A percentile compares a stretch with the other conserved stretches of the same genome.
phyloP scores from a whole-genome alignment of 164 flowering plant genomes.

The Chloranthus sessilifolius region DNA sequence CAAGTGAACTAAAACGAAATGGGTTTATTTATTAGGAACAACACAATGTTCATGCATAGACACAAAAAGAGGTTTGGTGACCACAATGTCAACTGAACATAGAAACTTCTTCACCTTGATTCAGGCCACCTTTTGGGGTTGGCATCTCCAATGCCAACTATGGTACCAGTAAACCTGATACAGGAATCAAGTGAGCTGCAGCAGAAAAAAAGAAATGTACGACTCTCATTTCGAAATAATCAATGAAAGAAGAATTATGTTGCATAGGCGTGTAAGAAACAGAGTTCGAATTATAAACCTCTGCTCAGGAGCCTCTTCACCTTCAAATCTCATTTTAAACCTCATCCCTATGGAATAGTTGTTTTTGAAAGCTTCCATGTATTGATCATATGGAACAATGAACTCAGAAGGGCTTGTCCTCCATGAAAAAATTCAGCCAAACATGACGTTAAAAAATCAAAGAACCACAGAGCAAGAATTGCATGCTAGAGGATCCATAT shows the following conservation, averaged over 20 bases:
- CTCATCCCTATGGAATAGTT: slow-evolving; percentile 86
- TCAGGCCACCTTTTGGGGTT: slow-evolving; percentile 67
- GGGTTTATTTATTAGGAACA: no score
- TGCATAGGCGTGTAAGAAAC: no score
- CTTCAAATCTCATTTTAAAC: slow-evolving; percentile 98
- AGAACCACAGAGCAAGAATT: no score
- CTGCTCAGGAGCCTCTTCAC: slow-evolving; percentile 99
- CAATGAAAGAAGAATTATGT: not conserved
- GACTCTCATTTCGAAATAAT: no score
- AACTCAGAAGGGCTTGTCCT: slow-evolving; percentile 98
- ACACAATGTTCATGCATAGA: slow-evolving; percentile 4
- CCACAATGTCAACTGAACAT: no score
- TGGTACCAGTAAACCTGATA: slow-evolving; percentile 82
- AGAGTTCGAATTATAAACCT: no score
- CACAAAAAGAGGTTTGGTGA: not conserved
- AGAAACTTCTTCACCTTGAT: slow-evolving; percentile 93
- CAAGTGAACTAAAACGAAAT: not conserved
- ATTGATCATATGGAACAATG: slow-evolving; percentile 77
- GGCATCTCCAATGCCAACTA: slow-evolving; percentile 81
- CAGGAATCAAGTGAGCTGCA: not conserved
- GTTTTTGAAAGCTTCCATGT: slow-evolving; percentile 74
- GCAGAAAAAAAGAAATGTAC: not conserved
- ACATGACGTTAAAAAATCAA: not conserved
- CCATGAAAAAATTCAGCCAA: slow-evolving; percentile 5
- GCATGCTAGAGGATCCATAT: no score